Evolutionary conservation across 176 grass and related monocot genomes (phyloP).

Genomic region (Rhynchospora pubera): DNA sequence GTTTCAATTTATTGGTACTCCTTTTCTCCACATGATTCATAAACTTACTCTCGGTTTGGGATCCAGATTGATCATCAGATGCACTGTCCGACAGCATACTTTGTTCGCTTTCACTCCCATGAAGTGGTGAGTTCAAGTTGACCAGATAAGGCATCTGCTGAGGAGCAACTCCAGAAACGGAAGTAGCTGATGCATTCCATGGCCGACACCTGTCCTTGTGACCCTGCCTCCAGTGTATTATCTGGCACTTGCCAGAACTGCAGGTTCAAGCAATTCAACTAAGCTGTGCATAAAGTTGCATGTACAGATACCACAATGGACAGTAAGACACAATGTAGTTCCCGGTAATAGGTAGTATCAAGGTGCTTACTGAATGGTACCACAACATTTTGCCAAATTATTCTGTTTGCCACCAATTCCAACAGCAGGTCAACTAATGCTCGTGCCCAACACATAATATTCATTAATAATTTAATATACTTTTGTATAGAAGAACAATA

Average conservation of each 20-base stretch:
- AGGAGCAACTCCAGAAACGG: slow-evolving; percentile 30
- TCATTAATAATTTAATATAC: neutral
- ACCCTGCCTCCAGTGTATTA: slow-evolving; percentile 90
- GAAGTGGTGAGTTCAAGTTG: slow-evolving; percentile 64
- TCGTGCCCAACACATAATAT: neutral
- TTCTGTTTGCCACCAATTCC: neutral
- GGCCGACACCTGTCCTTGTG: slow-evolving; percentile 83
- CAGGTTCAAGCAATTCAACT: slow-evolving; percentile 20
- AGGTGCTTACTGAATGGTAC: neutral
- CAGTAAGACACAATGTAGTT: neutral
- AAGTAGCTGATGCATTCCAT: slow-evolving; percentile 45
- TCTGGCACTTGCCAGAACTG: slow-evolving; percentile 99
- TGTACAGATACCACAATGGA: neutral
- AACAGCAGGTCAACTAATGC: neutral
- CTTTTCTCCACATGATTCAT: slow-evolving; percentile 29
- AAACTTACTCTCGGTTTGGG: slow-evolving; percentile 10
- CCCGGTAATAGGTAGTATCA: neutral
- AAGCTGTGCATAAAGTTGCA: neutral
- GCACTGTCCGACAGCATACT: slow-evolving; percentile 32
- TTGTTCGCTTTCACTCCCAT: slow-evolving; percentile 40
- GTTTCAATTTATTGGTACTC: slow-evolving; percentile 40
- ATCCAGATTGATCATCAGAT: slow-evolving; percentile 48
- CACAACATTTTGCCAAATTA: neutral
- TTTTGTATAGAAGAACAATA: neutral
- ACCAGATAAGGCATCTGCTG: slow-evolving; percentile 62